Conservation (phyloP, 352 stramenopile species). For the Globisporangium paroecandrum region DNA sequence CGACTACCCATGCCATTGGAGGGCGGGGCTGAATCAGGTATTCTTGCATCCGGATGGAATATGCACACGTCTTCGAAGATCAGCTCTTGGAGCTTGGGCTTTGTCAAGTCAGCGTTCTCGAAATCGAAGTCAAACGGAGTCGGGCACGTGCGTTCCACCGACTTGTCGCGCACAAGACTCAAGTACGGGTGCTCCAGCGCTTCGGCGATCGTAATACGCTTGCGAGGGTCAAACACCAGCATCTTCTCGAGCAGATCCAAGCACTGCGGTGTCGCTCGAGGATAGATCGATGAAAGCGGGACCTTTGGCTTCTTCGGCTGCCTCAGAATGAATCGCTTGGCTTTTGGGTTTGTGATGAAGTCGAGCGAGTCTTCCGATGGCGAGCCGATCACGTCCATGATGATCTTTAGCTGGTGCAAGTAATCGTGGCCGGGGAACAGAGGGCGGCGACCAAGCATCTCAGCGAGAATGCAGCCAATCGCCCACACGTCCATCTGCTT, state of each 20-base stretch:
- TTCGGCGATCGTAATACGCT: conserved; percentile 78
- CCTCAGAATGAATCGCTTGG: conserved; percentile 85
- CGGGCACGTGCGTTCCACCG: conserved; percentile 72
- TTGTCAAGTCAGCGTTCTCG: conserved; percentile 87
- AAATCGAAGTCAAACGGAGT: conserved; percentile 84
- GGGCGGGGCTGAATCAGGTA: conserved; percentile 31
- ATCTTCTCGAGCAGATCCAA: conserved; percentile 92
- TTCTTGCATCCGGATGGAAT: conserved; percentile 82
- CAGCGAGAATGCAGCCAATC: conserved; percentile 83
- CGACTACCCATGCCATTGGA: conserved; percentile 12
- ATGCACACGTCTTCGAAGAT: conserved; percentile 90
- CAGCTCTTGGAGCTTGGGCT: conserved; percentile 87
- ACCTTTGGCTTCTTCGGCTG: conserved; percentile 87
- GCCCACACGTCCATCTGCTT: conserved; percentile 88
- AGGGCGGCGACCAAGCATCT: conserved; percentile 82
- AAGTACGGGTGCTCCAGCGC: conserved; percentile 80
- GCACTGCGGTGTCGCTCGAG: conserved; percentile 70
- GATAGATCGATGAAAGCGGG: conserved; percentile 82
- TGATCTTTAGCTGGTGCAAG: conserved; percentile 87
- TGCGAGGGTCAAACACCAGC: conserved; percentile 91
- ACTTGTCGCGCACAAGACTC: conserved; percentile 65
- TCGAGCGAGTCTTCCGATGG: conserved; percentile 75
- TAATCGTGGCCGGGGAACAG: conserved; percentile 87
- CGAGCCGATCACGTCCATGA: conserved; percentile 86
- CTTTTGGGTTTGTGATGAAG: conserved; percentile 89